A percentile compares a stretch with the other conserved stretches of the same genome.
Evolutionary conservation across 2,329 filamentous ascomycete genomes (phyloP).

Genomic region (Botrytis fabae): DNA sequence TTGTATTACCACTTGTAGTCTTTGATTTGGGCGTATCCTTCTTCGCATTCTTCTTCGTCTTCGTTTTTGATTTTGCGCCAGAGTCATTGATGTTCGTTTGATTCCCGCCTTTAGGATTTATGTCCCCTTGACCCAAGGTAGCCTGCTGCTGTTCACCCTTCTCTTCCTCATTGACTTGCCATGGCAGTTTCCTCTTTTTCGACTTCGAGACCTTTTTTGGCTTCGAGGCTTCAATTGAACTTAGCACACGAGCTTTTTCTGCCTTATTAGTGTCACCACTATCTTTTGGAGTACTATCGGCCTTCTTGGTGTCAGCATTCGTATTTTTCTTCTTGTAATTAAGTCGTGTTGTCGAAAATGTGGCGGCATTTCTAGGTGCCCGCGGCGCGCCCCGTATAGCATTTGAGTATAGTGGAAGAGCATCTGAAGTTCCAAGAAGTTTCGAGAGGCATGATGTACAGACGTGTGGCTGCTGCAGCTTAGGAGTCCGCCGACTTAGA

Average conservation of each 20-base stretch:
- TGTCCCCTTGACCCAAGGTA: background rate
- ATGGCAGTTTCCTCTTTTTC: background rate
- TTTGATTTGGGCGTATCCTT: background rate
- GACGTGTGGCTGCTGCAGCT: constrained; percentile 29
- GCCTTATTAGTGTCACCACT: background rate
- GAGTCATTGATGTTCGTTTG: background rate
- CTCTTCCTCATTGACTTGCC: background rate
- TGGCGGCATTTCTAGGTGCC: constrained; percentile 9
- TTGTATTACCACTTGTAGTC: too few species aligned
- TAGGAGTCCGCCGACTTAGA: constrained; percentile 32
- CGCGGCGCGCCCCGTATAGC: constrained; percentile 11
- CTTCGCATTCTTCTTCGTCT: background rate
- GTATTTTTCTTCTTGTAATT: background rate
- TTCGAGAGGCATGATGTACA: constrained; percentile 34
- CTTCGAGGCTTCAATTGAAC: background rate
- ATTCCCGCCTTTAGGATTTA: background rate
- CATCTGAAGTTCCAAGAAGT: constrained; percentile 19
- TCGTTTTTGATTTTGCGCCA: background rate
- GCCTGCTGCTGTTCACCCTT: background rate
- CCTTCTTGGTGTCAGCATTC: background rate
- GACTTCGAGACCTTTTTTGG: background rate
- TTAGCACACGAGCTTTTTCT: background rate
- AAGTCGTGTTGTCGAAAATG: constrained; percentile 24
- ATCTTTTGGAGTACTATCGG: background rate
- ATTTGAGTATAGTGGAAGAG: constrained; percentile 8